Percentiles rank a stretch among this genome's conserved stretches.
Conservation (phyloP, 2,329 filamentous ascomycete species). For the Trichophaea hybrida region DNA sequence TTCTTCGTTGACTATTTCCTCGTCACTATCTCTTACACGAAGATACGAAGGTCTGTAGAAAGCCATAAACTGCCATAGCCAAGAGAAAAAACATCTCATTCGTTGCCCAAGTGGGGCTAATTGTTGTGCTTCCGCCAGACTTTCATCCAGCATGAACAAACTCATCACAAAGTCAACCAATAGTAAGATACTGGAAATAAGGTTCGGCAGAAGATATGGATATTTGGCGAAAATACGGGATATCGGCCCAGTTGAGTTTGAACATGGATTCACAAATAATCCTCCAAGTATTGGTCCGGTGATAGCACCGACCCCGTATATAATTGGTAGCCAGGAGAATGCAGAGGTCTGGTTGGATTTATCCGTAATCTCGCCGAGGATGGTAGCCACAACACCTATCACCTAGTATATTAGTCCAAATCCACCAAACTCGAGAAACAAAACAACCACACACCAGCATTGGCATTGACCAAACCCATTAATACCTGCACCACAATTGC, state of each 20-base stretch:
- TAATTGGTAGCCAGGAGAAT: constrained; percentile 85
- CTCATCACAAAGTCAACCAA: constrained; percentile 57
- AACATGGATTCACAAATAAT: constrained; percentile 38
- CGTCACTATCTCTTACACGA: constrained; percentile 14
- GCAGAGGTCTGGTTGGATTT: constrained; percentile 84
- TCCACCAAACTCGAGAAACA: too few relatives aligned
- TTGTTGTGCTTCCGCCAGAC: constrained; percentile 51
- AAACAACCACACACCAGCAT: constrained; percentile 43
- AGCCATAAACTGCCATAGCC: constrained; percentile 56
- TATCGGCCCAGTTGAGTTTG: background rate
- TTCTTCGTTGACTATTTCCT: background rate
- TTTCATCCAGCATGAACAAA: constrained; percentile 75
- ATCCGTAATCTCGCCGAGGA: constrained; percentile 87
- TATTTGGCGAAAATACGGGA: constrained; percentile 39
- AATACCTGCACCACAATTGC: constrained; percentile 70
- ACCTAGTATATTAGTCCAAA: background rate
- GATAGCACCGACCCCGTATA: constrained; percentile 91
- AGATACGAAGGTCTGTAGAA: constrained; percentile 46
- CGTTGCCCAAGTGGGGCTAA: constrained; percentile 47
- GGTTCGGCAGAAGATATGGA: constrained; percentile 74
- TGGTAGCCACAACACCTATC: constrained; percentile 67
- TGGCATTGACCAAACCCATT: constrained; percentile 91
- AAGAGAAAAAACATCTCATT: constrained; percentile 47
- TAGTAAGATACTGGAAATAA: constrained; percentile 61
- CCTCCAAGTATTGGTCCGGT: constrained; percentile 87